These are phyloP conservation scores for Starmerella stigmatis DNA, from an alignment of 805 yeast species.

Conservation along the genomic window DNA sequence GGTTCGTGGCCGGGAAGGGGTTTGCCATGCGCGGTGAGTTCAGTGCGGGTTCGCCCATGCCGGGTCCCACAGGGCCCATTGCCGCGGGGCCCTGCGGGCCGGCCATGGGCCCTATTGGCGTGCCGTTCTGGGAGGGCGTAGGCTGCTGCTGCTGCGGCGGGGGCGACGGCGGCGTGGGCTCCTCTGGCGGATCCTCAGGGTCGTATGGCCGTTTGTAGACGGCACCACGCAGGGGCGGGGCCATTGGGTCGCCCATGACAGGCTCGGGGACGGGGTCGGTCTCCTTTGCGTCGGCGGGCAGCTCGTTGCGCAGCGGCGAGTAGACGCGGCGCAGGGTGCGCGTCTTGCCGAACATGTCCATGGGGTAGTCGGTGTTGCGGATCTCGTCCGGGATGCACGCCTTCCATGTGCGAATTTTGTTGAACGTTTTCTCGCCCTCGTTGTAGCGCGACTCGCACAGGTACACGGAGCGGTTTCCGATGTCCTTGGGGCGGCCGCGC, in stretches of 20 bases:
- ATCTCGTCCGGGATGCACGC: slow-evolving; percentile 97
- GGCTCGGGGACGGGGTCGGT: slow-evolving; percentile 76
- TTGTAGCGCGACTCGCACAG: slow-evolving; percentile 93
- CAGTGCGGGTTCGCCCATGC: background rate
- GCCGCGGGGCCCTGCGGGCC: slow-evolving; percentile 11
- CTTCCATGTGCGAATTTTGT: slow-evolving; percentile 95
- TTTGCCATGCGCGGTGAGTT: slow-evolving; percentile 4
- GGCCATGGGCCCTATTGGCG: slow-evolving; percentile 1
- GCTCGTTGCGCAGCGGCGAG: slow-evolving; percentile 70
- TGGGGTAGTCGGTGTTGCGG: slow-evolving; percentile 46
- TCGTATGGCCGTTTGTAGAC: slow-evolving; percentile 70
- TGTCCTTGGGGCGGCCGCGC: slow-evolving; percentile 81
- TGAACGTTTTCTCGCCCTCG: slow-evolving; percentile 80
- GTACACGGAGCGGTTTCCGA: slow-evolving; percentile 60
- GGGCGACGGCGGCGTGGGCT: slow-evolving; percentile 37
- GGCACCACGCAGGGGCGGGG: slow-evolving; percentile 92
- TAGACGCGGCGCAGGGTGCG: slow-evolving; percentile 63
- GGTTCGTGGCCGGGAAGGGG: slow-evolving; percentile 8
- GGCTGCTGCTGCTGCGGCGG: slow-evolving; percentile 22
- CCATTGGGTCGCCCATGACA: slow-evolving; percentile 65
- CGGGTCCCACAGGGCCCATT: slow-evolving; percentile 16
- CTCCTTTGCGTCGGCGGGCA: slow-evolving; percentile 63
- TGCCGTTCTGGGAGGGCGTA: slow-evolving; percentile 7
- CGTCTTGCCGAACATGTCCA: slow-evolving; percentile 59
- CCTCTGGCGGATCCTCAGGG: slow-evolving; percentile 72